A percentile compares a stretch with the other conserved stretches of the same genome.
Conservation (phyloP, 768 basidiomycete genomes). For the Leccinum uliginosum region DNA sequence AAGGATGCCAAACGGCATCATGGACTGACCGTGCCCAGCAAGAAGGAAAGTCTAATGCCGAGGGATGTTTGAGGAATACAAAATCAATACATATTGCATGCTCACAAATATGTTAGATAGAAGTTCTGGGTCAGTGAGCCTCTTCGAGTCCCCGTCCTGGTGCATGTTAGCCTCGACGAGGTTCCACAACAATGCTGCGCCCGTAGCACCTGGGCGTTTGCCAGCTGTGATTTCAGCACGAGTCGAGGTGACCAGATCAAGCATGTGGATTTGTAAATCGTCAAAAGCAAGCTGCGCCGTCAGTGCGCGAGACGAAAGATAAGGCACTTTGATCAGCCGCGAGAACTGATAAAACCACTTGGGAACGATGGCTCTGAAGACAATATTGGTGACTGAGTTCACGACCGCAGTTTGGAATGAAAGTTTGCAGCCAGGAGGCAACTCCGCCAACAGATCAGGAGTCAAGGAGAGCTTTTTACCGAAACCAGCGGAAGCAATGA, state of each 20-base stretch:
- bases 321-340: conserved; percentile 31
- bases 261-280: conserved; percentile 37
- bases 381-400: conserved; percentile 16
- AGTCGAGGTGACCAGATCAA: conserved; percentile 37
- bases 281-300: conserved; percentile 31
- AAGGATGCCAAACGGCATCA: background rate
- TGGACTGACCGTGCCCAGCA: conserved; percentile 42
- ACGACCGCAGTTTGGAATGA: conserved; percentile 36
- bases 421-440: conserved; percentile 29
- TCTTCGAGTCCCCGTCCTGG: conserved; percentile 27
- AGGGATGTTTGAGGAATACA: background rate
- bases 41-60: conserved; percentile 39
- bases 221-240: conserved; percentile 32
- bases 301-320: conserved; percentile 30
- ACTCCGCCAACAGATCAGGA: conserved; percentile 24
- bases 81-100: background rate
- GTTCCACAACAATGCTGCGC: conserved; percentile 40
- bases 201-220: conserved; percentile 15
- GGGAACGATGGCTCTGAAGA: conserved; percentile 32
- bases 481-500: conserved; percentile 40
- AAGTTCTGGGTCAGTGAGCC: conserved; percentile 42
- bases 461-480: conserved; percentile 34
- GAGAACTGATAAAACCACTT: conserved; percentile 27
- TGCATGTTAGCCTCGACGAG: conserved; percentile 46
- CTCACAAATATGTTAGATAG: conserved; percentile 47